Evolutionary conservation across 2,329 filamentous ascomycete species (phyloP).

Genomic region (Nakataea oryzae): DNA sequence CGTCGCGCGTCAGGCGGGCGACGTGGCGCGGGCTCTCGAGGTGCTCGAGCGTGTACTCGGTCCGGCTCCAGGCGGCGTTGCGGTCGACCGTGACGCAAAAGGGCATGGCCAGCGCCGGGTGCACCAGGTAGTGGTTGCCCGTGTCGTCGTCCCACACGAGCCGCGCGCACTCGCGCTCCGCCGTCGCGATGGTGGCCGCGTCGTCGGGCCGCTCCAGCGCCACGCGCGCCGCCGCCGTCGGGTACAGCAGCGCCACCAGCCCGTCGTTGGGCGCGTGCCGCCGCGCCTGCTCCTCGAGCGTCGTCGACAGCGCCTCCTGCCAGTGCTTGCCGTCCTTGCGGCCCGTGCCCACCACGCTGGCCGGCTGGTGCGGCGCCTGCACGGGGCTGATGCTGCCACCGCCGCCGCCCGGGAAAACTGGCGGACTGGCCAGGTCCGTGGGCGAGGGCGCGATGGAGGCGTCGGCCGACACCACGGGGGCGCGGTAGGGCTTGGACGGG

Average conservation of each 20-base stretch:
- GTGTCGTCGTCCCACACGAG: slow-evolving; percentile 62
- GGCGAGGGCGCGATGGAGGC: slow-evolving; percentile 6
- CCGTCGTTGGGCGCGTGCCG: slow-evolving; percentile 47
- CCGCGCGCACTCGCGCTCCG: slow-evolving; percentile 58
- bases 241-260: slow-evolving; percentile 59
- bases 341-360: slow-evolving; percentile 35
- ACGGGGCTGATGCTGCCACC: slow-evolving; percentile 17
- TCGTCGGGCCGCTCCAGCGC: slow-evolving; percentile 52
- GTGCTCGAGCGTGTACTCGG: slow-evolving; percentile 56
- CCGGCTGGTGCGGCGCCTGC: slow-evolving; percentile 14
- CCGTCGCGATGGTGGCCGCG: slow-evolving; percentile 47
- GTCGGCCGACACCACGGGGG: slow-evolving; percentile 23
- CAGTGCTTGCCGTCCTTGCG: slow-evolving; percentile 34
- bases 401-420: slow-evolving; percentile 13
- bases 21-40: slow-evolving; percentile 50
- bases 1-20: slow-evolving; percentile 49
- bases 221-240: slow-evolving; percentile 51
- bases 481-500: slow-evolving; percentile 46
- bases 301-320: slow-evolving; percentile 47
- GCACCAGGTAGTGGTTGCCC: slow-evolving; percentile 49
- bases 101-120: slow-evolving; percentile 51
- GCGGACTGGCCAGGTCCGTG: neutral
- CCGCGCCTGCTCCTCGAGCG: slow-evolving; percentile 43
- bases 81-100: slow-evolving; percentile 51
- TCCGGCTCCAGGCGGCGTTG: slow-evolving; percentile 46